These are phyloP conservation scores for Tremellales sp. DNA, from an alignment of 1,284 basidiomycete species.

Conservation along the genomic window DNA sequence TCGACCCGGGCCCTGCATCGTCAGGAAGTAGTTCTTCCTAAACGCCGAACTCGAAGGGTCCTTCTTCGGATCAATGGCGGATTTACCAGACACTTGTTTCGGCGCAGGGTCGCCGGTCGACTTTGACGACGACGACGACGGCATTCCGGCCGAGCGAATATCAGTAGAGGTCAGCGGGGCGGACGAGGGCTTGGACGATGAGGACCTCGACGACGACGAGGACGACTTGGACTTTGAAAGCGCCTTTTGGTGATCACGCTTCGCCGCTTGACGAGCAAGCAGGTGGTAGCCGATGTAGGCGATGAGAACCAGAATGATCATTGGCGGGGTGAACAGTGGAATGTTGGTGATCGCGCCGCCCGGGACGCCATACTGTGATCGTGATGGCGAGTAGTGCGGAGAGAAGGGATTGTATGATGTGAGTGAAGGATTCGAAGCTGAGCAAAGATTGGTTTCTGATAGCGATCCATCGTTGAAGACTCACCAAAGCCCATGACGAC, in stretches of 20 bases:
- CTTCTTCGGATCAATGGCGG: conserved; percentile 19
- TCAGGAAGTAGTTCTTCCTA: conserved; percentile 38
- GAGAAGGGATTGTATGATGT: conserved; percentile 24
- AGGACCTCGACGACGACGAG: conserved; percentile 11
- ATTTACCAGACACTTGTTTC: conserved; percentile 29
- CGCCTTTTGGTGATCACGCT: conserved; percentile 20
- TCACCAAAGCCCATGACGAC: conserved; percentile 32
- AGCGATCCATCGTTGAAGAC: neutral
- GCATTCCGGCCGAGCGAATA: conserved; percentile 20
- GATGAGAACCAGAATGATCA: conserved; percentile 32
- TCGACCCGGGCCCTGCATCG: conserved; percentile 40
- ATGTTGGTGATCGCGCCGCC: conserved; percentile 15
- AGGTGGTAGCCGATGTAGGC: conserved; percentile 35
- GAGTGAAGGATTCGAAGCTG: conserved; percentile 23
- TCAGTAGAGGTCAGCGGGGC: conserved; percentile 26
- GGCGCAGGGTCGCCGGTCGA: conserved; percentile 25
- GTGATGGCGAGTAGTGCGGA: neutral
- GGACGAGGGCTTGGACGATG: neutral
- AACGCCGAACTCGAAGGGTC: conserved; percentile 29
- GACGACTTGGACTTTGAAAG: conserved; percentile 17
- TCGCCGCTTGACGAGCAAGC: conserved; percentile 30
- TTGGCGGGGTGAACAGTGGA: conserved; percentile 30
- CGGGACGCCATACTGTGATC: conserved; percentile 1
- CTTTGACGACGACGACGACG: conserved; percentile 17
- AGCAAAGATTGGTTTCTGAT: conserved; percentile 1